Percentiles rank a stretch among this genome's conserved stretches.
phyloP scores from a whole-genome alignment of 140 eudicot species.

The Senecio squalidus region DNA sequence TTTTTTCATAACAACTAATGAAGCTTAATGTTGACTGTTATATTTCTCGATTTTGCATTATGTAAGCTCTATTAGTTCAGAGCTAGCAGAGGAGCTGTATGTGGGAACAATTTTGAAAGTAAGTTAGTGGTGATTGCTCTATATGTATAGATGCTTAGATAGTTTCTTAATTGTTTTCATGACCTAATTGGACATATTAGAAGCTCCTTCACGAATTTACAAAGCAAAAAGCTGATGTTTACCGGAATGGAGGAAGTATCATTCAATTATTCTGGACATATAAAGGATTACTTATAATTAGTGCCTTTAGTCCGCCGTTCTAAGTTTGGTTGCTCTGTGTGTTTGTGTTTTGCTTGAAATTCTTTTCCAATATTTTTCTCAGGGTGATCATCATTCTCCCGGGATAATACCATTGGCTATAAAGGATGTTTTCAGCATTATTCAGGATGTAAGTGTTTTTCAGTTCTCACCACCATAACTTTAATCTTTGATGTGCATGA shows the following conservation, averaged over 20 bases:
- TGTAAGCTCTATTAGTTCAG: neutral
- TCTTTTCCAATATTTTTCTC: conserved; percentile 19
- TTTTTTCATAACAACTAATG: neutral
- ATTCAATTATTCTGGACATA: neutral
- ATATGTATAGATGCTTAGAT: conserved; percentile 2
- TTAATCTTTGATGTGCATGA: conserved; percentile 1
- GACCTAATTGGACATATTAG: conserved; percentile 10
- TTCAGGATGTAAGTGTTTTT: conserved; percentile 86
- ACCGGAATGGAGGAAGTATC: conserved; percentile 1
- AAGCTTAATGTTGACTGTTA: conserved; percentile 13
- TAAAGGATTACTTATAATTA: conserved; percentile 8
- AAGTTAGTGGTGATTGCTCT: neutral
- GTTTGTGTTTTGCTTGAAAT: conserved; percentile 1
- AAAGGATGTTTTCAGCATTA: conserved; percentile 98
- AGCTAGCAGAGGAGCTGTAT: conserved; percentile 4
- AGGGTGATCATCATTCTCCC: conserved; percentile 97
- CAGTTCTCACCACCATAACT: conserved; percentile 4
- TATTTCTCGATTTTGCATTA: neutral
- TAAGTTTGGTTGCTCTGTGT: conserved; percentile 2
- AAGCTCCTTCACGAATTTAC: neutral
- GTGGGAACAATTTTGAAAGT: neutral
- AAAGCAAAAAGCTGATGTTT: neutral
- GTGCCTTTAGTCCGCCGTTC: conserved; percentile 13
- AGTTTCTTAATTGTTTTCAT: conserved; percentile 13
- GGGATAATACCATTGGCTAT: conserved; percentile 96